phyloP scores from a whole-genome alignment of 2,329 filamentous ascomycete species.

The Colletotrichum sp. region DNA sequence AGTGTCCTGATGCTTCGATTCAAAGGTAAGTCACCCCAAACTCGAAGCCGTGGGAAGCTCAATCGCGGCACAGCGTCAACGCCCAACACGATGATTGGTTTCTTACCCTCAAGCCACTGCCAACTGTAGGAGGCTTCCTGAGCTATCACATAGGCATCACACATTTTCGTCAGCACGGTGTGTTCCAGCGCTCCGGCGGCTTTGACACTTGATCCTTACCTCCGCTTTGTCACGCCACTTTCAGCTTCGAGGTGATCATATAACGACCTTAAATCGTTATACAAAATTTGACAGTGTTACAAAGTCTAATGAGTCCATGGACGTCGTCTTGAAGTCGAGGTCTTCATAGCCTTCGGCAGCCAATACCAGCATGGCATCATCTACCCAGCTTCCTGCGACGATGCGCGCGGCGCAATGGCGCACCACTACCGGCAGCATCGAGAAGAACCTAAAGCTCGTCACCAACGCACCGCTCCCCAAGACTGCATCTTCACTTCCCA shows the following conservation, averaged over 20 bases:
- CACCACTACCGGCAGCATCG: slow-evolving; percentile 29
- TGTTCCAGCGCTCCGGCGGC: background rate
- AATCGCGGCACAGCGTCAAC: background rate
- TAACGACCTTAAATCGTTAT: background rate
- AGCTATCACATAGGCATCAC: background rate
- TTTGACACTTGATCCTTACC: background rate
- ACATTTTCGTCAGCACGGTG: background rate
- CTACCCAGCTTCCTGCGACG: background rate
- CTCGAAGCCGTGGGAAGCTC: background rate
- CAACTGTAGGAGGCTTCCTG: background rate
- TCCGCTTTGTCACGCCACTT: background rate
- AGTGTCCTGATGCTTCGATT: background rate
- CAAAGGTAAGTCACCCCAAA: background rate
- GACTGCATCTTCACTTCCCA: slow-evolving; percentile 18
- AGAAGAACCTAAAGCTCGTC: slow-evolving; percentile 34
- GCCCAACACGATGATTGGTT: background rate
- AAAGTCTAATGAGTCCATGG: background rate
- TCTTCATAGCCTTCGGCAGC: background rate
- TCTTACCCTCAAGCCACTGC: background rate
- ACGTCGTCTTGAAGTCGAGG: background rate
- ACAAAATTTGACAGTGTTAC: no score
- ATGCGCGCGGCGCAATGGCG: background rate
- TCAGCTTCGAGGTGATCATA: background rate
- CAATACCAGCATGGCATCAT: background rate
- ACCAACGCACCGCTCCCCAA: slow-evolving; percentile 19